A percentile compares a stretch with the other conserved stretches of the same genome.
Evolutionary conservation across 1,139 yeast species (phyloP).

Genomic region (Suzukiozyma palmioleophila): DNA sequence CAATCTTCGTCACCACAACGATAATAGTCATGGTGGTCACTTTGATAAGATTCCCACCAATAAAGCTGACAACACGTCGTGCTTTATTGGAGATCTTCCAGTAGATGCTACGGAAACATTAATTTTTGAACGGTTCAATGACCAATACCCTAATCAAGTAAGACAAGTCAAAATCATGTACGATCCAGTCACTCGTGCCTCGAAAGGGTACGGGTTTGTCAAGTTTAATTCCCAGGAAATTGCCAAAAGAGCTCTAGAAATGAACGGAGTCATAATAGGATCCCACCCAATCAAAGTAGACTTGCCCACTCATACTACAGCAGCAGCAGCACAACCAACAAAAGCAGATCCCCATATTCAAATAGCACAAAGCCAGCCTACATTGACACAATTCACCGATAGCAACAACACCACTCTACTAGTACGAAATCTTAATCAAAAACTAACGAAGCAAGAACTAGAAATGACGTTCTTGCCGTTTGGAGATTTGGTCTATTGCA

Average conservation of each 20-base stretch:
- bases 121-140: constrained; percentile 64
- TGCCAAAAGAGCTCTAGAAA: constrained; percentile 64
- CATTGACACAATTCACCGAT: constrained; percentile 28
- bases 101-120: constrained; percentile 73
- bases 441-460: constrained; percentile 28
- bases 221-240: constrained; percentile 70
- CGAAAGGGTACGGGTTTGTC: constrained; percentile 93
- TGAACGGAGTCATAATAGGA: constrained; percentile 76
- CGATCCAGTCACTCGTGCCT: constrained; percentile 68
- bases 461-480: constrained; percentile 25
- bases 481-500: constrained; percentile 31
- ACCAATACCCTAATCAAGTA: constrained; percentile 62
- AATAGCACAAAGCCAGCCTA: constrained; percentile 30
- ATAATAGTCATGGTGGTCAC: constrained; percentile 12
- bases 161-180: constrained; percentile 85
- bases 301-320: constrained; percentile 20
- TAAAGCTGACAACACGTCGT: constrained; percentile 37
- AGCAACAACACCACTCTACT: constrained; percentile 32
- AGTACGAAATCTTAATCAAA: constrained; percentile 26
- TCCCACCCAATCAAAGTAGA: constrained; percentile 73
- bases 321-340: constrained; percentile 6
- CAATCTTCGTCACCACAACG: constrained; percentile 21
- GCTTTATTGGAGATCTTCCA: constrained; percentile 84
- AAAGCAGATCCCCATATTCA: neutral
- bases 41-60: constrained; percentile 5